Base-by-base conservation (phyloP, 2,329 filamentous ascomycete genomes). In the Fusarium acutatum region DNA sequence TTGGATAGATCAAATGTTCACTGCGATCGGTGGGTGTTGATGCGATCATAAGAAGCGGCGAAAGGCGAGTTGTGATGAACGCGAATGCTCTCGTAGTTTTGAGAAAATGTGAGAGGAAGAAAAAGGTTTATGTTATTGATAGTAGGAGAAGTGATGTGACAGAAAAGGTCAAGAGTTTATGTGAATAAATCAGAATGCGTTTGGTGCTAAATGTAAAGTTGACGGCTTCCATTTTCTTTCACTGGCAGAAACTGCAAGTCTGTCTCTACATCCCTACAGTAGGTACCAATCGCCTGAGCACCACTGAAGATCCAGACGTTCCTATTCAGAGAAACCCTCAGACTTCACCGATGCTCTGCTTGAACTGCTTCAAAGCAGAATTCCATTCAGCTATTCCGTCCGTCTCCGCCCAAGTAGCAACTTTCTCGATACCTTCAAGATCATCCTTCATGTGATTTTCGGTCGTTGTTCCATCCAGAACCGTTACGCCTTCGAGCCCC, bases 401-500 rank as follows among this genome's bases (percentile, higher is more conserved):
- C 5, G 81, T 80, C 54, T 82, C 80, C 1, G 85, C 84, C 86
- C 83, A 86, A 7, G 71, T 64, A 6, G 81, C 82, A 40, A 88
- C 78, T 59, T 73, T 78, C 34, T 83, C 80, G 18, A 86, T 67
- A 1, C 84, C 86, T 47, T 83, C 82, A 28, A 89, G 70, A 62
- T 89, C 87, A 30, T 83, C 83, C 67, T 75, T 81, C 87, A 89
- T 89, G 67, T 88, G 86, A 34, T 56, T 76, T 73, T 83, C 80
- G 17, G 79, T 82, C 35, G 81, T 84, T 24, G 86, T 88, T 41
- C 86, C 87, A 64, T 88, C 83, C 56, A 88, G 73, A 35, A 88
- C 79, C 5, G 82, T 79, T 11, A 83, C 79, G 3, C 81, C 79
- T 26, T 81, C 83, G 4, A 88, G 78, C 0, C 85, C 86, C n/a